Evolutionary conservation across 495 filamentous ascomycete species (phyloP).

Genomic region (Lophiotrema nucula): DNA sequence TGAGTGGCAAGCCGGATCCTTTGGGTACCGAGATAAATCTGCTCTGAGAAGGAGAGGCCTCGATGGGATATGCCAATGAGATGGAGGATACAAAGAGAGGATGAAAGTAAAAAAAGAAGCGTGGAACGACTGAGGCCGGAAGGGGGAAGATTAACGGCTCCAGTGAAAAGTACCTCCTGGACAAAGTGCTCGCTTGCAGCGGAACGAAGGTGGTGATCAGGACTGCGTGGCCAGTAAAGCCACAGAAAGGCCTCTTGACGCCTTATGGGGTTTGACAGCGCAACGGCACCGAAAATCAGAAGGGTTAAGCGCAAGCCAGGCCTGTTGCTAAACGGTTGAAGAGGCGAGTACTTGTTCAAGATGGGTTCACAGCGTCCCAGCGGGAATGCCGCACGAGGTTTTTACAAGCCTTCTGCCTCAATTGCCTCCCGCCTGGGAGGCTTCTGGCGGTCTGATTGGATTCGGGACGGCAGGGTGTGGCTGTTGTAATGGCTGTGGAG

Average conservation of each 20-base stretch:
- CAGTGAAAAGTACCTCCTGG: slow-evolving; percentile 8
- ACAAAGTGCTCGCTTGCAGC: slow-evolving; percentile 31
- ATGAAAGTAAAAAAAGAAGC: slow-evolving; percentile 31
- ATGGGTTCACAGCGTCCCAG: slow-evolving; percentile 7
- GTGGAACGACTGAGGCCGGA: slow-evolving; percentile 13
- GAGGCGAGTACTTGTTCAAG: slow-evolving; percentile 13
- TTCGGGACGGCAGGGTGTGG: slow-evolving; percentile 6
- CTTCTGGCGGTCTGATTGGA: slow-evolving; percentile 22
- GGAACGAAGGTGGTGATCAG: slow-evolving; percentile 29
- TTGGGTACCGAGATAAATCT: slow-evolving; percentile 21
- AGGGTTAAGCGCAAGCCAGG: slow-evolving; percentile 13
- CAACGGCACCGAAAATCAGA: slow-evolving; percentile 18
- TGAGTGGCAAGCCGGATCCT: slow-evolving; percentile 32
- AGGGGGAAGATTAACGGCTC: slow-evolving; percentile 26
- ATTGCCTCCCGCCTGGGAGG: slow-evolving; percentile 28
- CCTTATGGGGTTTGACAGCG: slow-evolving; percentile 22
- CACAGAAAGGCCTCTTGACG: slow-evolving; percentile 12
- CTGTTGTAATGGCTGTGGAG: slow-evolving; percentile 12
- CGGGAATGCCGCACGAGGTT: slow-evolving; percentile 24
- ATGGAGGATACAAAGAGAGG: background rate
- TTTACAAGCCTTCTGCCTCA: slow-evolving; percentile 31
- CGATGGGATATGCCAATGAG: slow-evolving; percentile 30
- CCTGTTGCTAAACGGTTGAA: slow-evolving; percentile 1
- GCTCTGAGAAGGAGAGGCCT: slow-evolving; percentile 8
- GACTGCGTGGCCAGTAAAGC: slow-evolving; percentile 26